Base-by-base conservation (phyloP, 306 rosid genomes). In the Alnus glutinosa region DNA sequence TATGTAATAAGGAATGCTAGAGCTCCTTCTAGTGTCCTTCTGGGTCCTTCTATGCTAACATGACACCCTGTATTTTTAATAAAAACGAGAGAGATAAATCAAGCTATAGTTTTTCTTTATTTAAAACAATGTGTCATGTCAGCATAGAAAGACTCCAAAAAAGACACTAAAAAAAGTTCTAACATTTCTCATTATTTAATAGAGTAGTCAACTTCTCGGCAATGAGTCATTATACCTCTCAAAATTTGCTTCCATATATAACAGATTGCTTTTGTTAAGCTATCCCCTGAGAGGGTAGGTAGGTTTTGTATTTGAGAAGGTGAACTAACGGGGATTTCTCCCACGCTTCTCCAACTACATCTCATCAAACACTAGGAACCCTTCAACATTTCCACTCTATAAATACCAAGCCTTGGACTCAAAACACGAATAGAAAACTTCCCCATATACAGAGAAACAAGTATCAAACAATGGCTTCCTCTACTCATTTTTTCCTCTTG, bases 291-390 rank as follows among this genome's bases (percentile, higher is more conserved):
- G 39, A 36, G 44, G 15, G 44, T n/a, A 28, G 78, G 71, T 61
- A 61, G 71, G 78, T 59, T 34, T 34, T 18, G 23, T 39, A 36
- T 39, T 46, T 54, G 74, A 70, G 78, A 62, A 61, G 78, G 71
- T 82, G 75, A 82, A 77, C 85, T 62, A 63, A 77, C 64, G 4
- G 2, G 46, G 9, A 71, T 3, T 44, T 36, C n/a, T 23, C 39
- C 47, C 55, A 23, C 23, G 36, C 54, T 44, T 70, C 39, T 42
- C 71, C 71, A 70, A 78, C 70, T 13, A 78, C 77, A 78, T 82
- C 70, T 70, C 79, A 78, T 78, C 86, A 73, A 78, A 67, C 82
- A 44, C 71, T 39, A 47, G 49, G 39, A 28, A 36, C 63, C 1
- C 48, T 37, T 61, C 37, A 6, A 42, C 37, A 8, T 10, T 16